Evolutionary conservation across 169 alveolate genomes (phyloP), one percentile per base, ranked within the genome.

Genomic region (Fabrea salina): DNA sequence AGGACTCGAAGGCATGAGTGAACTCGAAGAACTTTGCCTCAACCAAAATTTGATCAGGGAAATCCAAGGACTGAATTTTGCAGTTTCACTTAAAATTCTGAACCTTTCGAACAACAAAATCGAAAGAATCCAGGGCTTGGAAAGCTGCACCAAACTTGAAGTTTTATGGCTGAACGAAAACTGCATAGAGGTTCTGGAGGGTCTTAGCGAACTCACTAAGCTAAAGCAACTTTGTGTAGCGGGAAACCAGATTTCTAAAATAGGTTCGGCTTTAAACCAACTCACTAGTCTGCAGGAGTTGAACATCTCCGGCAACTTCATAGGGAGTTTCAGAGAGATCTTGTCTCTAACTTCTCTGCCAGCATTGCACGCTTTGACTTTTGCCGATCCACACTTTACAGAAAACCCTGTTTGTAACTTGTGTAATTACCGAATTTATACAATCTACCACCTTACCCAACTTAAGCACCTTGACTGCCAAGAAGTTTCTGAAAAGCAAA

Each of bases 361-460:
- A 8, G 74, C 64, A 40, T 49, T 90, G 19, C 82, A 57, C 59
- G 44, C 58, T 43, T 80, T 82, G 5, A 64, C 90, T 7, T 90
- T 90, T 83, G 68, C 74, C 43, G 95, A 91, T 82, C 92, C 94
- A n/a, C 93, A 91, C 59, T 91, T 80, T 74, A 92, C 93, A 5
- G 95, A 91, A 37, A 91, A 91, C 70, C 95, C 95, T 3, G 83
- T 91, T 32, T 88, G 94, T 59, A 85, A 87, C 39, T 82, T 88
- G 0, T 88, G 89, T 35, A 84, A 87, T 43, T 85, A 84, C 57
- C 83, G 83, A 75, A 88, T 93, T 33, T 91, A 85, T 75, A 91
- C 84, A 32, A 82, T 91, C 8, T 91, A 87, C 80, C 93, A 88
- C 59, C 64, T 87, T 22, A 86, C 93, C 57, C 72, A 66, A n/a